phyloP scores from a whole-genome alignment of 192 early-diverging fungal genomes.

The Phlyctochytrium arcticum region DNA sequence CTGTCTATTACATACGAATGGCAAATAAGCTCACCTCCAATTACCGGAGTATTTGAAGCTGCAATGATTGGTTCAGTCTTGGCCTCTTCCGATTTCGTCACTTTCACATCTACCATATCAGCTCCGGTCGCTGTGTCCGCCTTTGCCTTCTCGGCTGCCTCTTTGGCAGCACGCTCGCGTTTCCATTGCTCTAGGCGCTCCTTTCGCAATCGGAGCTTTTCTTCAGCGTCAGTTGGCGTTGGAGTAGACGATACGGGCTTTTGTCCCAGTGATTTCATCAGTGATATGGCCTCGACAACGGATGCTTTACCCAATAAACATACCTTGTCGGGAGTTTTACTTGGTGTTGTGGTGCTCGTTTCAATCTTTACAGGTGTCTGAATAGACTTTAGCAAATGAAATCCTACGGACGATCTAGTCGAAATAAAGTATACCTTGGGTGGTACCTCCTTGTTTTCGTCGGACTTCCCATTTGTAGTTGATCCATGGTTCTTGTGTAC shows the following conservation, averaged over 20 bases:
- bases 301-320: neutral
- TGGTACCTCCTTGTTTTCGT: too few relatives aligned
- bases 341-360: too few relatives aligned
- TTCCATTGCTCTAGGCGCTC: constrained; percentile 83
- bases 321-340: constrained; percentile 10
- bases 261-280: constrained; percentile 9
- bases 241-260: constrained; percentile 10
- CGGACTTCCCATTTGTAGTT: too few relatives aligned
- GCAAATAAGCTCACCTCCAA: too few relatives aligned
- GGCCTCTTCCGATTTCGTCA: too few relatives aligned
- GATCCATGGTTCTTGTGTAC: too few relatives aligned
- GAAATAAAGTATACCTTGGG: too few relatives aligned
- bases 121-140: constrained; percentile 30
- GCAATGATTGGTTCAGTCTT: too few relatives aligned
- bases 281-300: constrained; percentile 6
- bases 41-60: too few relatives aligned
- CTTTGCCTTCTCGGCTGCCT: constrained; percentile 35
- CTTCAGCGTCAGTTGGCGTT: constrained; percentile 40
- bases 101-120: too few relatives aligned
- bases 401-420: too few relatives aligned
- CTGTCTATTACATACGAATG: too few relatives aligned
- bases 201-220: constrained; percentile 66
- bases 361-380: neutral
- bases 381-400: neutral
- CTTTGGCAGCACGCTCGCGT: constrained; percentile 52